phyloP scores from a whole-genome alignment of 108 stramenopile genomes.

The Pseudonitzschia pungens region DNA sequence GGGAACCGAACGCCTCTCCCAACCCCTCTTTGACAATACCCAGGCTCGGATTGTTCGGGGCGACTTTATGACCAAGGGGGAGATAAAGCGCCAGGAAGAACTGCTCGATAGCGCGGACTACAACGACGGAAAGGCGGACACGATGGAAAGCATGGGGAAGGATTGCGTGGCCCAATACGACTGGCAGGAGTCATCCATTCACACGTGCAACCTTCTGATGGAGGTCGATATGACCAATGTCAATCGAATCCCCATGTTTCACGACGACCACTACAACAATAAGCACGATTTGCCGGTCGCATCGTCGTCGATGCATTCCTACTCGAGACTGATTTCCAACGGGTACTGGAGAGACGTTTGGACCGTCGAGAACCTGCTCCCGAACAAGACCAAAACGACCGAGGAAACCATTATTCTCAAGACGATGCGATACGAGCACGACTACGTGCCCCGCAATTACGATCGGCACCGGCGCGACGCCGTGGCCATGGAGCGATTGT shows the following conservation, averaged over 20 bases:
- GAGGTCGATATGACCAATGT: slow-evolving; percentile 56
- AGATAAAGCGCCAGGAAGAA: background rate
- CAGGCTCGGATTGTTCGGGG: background rate
- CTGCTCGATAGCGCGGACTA: slow-evolving; percentile 33
- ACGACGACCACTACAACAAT: background rate
- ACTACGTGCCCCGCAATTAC: slow-evolving; percentile 47
- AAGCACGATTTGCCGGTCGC: background rate
- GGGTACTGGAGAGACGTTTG: slow-evolving; percentile 12
- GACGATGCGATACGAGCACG: slow-evolving; percentile 51
- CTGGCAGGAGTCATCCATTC: slow-evolving; percentile 62
- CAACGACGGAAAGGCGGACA: slow-evolving; percentile 16
- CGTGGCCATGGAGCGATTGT: slow-evolving; percentile 74
- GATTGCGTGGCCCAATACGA: slow-evolving; percentile 57
- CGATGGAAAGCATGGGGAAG: slow-evolving; percentile 38
- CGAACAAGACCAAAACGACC: background rate
- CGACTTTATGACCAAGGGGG: background rate
- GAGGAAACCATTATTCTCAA: slow-evolving; percentile 44
- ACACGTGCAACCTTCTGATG: slow-evolving; percentile 72
- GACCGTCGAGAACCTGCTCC: slow-evolving; percentile 20
- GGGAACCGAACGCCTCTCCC: slow-evolving; percentile 28
- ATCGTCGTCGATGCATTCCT: background rate
- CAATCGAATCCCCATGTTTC: background rate
- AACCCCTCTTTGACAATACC: slow-evolving; percentile 8
- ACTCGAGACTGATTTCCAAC: background rate
- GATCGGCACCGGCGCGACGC: slow-evolving; percentile 76